Conservation (phyloP, 1,139 yeast species). For the Nakaseomyces uthaithaninus region DNA sequence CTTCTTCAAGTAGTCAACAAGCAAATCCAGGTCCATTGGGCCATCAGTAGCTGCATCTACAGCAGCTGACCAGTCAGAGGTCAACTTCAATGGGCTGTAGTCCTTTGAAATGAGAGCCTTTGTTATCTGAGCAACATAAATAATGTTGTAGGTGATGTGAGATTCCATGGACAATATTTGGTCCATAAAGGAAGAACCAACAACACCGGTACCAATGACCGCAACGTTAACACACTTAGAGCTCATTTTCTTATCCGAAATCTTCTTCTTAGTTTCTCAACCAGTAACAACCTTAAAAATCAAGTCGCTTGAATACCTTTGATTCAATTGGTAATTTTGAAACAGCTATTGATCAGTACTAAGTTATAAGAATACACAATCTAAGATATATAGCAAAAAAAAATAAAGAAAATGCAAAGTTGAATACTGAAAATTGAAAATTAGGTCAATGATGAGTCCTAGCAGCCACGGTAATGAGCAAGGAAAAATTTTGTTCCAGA, state of each 20-base stretch:
- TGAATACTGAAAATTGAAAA: too few species aligned
- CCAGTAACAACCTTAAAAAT: too few species aligned
- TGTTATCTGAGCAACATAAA: constrained; percentile 67
- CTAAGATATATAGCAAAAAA: too few species aligned
- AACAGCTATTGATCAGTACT: too few species aligned
- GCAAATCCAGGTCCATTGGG: constrained; percentile 48
- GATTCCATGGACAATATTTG: constrained; percentile 47
- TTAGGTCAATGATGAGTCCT: too few species aligned
- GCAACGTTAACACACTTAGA: constrained; percentile 38
- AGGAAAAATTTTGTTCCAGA: too few species aligned
- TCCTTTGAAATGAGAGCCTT: constrained; percentile 62
- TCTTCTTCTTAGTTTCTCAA: too few species aligned
- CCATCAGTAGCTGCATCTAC: constrained; percentile 43
- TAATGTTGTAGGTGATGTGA: constrained; percentile 59
- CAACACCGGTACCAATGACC: constrained; percentile 70
- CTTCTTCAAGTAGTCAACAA: constrained; percentile 53
- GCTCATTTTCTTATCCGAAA: constrained; percentile 19
- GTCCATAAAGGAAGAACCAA: constrained; percentile 82
- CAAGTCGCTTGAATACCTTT: too few species aligned
- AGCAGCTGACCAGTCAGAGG: constrained; percentile 43
- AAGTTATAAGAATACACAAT: too few species aligned
- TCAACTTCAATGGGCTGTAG: constrained; percentile 60
- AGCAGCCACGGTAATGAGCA: too few species aligned
- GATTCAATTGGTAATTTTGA: too few species aligned
- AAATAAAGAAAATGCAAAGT: too few species aligned